Evolutionary conservation across 1,284 basidiomycete species (phyloP), one percentile per base, ranked within the genome.

Genomic region (Ceratobasidium sp.): DNA sequence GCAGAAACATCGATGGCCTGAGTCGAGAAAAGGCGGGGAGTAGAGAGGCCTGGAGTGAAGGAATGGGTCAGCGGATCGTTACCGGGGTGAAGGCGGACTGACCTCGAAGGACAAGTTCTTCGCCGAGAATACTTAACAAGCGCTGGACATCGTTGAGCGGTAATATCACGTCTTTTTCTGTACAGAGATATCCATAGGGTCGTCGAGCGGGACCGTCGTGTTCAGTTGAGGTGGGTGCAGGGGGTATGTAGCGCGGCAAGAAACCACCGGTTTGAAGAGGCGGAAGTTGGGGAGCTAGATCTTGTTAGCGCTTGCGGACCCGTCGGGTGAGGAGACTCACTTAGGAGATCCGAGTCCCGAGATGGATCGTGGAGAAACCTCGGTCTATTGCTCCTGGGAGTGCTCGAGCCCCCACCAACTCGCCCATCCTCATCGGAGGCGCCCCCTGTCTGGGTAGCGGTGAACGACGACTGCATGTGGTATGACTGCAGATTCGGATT

Each of bases 1-100:
- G 90, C 85, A 50, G 90, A 91, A 56, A 96, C 86, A 79, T 97
- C 95, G 75, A 97, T 89, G 27, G 95, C 94, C 78, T 92, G 89
- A 36, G 90, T 90, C 33, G 92, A 93, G 84, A 97, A 96, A 76
- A 97, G 90, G 83, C 97, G 91, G 15, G 95, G 95, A 1, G 94
- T 95, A 33, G 91, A 91, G 75, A 97, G 87, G 63, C 92, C 94
- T 87, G 75, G 3, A 27, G n/a, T 17, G n/a, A n/a, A 19, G 17
- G 14, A 29, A 8, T 66, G 44, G 27, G 59, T 50, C 51, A n/a
- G 48, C 29, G 62, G 41, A 57, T 36, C 22, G 5, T 1, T n/a
- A 57, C 36, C 36, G 31, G 47, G 64, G 45, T 0, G 64, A 63
- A 4, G 50, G 22, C 24, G 33, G 14, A 50, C 82, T 75, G 41